Evolutionary conservation across 345 rosid genomes (phyloP), one percentile per base, ranked within the genome.

Genomic region (Arabis hirsuta): DNA sequence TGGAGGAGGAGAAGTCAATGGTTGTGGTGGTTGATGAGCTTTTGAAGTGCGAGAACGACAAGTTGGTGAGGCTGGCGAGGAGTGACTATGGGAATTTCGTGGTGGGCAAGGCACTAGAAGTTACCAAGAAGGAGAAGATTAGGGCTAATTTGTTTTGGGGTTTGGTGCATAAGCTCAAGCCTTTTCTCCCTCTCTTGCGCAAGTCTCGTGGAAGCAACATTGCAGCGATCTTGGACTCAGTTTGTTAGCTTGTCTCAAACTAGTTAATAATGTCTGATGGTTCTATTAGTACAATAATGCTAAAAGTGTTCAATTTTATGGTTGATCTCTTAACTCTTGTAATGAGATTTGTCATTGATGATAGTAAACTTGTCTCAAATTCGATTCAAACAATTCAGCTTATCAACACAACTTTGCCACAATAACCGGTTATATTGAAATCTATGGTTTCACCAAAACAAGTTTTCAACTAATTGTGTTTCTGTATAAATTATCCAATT

Each of bases 51-150:
- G 1, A 19, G 1, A 9, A 4, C 16, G 19, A 65, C 7, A 32
- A 1, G 36, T 50, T 73, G 54, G 8, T 50, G 61, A 66, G 54
- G 47, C 13, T 73, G 32, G 78, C 72, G 53, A 73, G 54, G 39
- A 41, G 38, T 42, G 61, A 27, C 12, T 67, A 20, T 39, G 78
- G 78, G 19, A 52, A 52, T 52, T 67, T 50, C 32, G 78, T 74
- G 55, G 68, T 67, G 55, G 5, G 1, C 2, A 74, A 32, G 12
- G 68, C 68, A 59, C 20, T 74, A n/a, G 9, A 0, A 41, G 0
- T 65, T 13, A 41, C 60, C 11, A n/a, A 3, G 0, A 4, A 1
- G 10, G 5, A 16, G 29, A 34, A 9, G 42, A 6, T 10, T n/a
- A 27, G 5, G 72, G 5, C 10, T 65, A 2, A 58, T 58, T 13